Percentiles rank a stretch among this genome's conserved stretches.
These are phyloP conservation scores for Wickerhamiella infanticola DNA, from an alignment of 1,139 yeast genomes.

Conservation along the genomic window DNA sequence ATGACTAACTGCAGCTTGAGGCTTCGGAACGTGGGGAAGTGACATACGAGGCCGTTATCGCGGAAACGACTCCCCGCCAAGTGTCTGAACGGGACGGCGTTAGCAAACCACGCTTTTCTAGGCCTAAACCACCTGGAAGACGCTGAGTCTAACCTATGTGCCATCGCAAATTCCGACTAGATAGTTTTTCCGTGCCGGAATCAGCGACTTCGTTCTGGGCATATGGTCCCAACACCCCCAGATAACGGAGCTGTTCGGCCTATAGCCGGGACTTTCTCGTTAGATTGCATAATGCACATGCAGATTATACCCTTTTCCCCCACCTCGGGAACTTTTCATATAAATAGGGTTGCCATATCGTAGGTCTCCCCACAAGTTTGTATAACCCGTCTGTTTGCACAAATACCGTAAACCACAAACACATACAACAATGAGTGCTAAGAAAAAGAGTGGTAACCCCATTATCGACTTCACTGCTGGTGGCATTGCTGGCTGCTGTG, in stretches of 20 bases:
- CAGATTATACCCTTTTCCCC: background rate
- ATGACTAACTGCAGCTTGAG: slow-evolving; percentile 14
- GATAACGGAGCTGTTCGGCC: background rate
- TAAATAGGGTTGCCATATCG: background rate
- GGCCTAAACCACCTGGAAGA: slow-evolving; percentile 27
- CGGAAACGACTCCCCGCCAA: slow-evolving; percentile 3
- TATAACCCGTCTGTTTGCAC: background rate
- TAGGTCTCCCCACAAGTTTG: background rate
- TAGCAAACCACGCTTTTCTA: slow-evolving; percentile 16
- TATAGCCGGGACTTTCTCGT: background rate
- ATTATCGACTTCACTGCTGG: slow-evolving; percentile 82
- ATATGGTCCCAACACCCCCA: background rate
- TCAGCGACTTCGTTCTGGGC: background rate
- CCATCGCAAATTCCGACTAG: too few relatives aligned
- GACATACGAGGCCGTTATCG: background rate
- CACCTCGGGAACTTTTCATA: background rate
- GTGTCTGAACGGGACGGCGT: slow-evolving; percentile 4
- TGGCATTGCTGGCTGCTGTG: slow-evolving; percentile 93
- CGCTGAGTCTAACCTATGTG: slow-evolving; percentile 4
- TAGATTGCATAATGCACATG: background rate
- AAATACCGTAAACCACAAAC: background rate
- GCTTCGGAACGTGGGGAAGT: slow-evolving; percentile 8
- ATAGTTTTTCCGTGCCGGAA: background rate
- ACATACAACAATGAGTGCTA: slow-evolving; percentile 6
- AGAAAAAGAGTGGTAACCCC: slow-evolving; percentile 16